Percentiles rank a stretch among this genome's conserved stretches.
These are phyloP conservation scores for Phoenix dactylifera DNA, from an alignment of 176 grass and related monocot species.

Conservation along the genomic window DNA sequence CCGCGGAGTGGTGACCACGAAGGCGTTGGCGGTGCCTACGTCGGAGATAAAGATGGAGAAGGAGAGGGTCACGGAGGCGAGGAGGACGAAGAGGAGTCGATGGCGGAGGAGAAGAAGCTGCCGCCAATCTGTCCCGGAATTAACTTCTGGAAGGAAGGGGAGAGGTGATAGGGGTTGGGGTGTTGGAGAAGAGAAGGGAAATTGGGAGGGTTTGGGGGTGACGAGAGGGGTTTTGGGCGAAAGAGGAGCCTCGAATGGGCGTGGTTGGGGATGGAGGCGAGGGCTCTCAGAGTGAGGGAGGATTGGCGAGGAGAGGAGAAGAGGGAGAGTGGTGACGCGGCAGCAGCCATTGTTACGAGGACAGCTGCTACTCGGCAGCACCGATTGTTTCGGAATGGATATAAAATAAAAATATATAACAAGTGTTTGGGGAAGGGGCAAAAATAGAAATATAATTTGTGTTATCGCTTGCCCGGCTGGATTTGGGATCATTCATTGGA, in stretches of 20 bases:
- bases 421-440: no score
- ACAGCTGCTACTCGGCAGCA: background rate
- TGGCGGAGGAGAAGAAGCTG: conserved; percentile 38
- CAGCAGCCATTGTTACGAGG: conserved; percentile 22
- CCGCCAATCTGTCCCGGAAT: conserved; percentile 1
- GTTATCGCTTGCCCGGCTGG: no score
- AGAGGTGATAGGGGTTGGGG: background rate
- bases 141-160: conserved; percentile 1
- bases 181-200: no score
- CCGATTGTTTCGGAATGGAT: no score
- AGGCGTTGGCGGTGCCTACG: conserved; percentile 49
- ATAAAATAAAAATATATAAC: no score
- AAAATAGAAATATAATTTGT: no score
- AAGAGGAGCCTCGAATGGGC: conserved; percentile 1
- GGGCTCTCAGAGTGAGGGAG: background rate
- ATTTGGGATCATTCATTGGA: no score
- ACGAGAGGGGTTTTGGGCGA: background rate
- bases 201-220: background rate
- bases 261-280: no score
- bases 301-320: background rate
- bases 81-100: conserved; percentile 43
- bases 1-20: conserved; percentile 60
- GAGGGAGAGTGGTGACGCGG: conserved; percentile 8
- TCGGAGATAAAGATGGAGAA: conserved; percentile 57
- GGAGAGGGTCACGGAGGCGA: conserved; percentile 51